Base-by-base conservation (phyloP, 106 monocot genomes). In the Dendrobium nobile region DNA sequence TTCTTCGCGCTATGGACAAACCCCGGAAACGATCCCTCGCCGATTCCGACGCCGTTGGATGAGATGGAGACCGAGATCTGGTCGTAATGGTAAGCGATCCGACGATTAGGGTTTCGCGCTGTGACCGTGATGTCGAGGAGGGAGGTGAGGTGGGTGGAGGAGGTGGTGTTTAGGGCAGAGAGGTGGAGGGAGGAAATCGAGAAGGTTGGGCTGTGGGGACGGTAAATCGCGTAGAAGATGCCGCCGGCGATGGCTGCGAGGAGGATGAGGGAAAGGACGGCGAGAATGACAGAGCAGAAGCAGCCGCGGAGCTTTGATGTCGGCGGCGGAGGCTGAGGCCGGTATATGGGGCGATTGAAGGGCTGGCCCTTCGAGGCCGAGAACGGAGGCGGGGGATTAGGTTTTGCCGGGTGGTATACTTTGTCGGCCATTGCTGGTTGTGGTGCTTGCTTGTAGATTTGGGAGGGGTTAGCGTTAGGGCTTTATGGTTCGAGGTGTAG, bases 31-130 rank as follows among this genome's bases (percentile, higher is more conserved):
- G 73, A 43, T 13, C 84, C 91, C 27, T 65, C 43, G 22, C 79
- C 86, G 77, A 87, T 27, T 47, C 20, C 59, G 47, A 47, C 77
- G 77, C 42, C 84, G 73, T 51, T 45, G 72, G 85, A 78, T 77
- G 51, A 48, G 82, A 77, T 77, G 78, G 88, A 68, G 74, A 91
- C 17, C 67, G 83, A 65, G 81, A 82, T 48, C 37, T 55, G 77
- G 75, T 86, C 88, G 86, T 88, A 91, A 59, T 82, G 13, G 88
- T 68, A 91, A 28, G 18, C 79, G 37, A 91, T 77, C 84, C 84
- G 86, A 73, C 68, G 79, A 88, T 91, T 91, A 54, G 91, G 88
- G 80, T 91, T 91, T 4, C 86, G 77, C 20, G 91, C 91, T 41
- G 84, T 54, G 67, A 91, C 48, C 37, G 82, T 18, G 76, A 88